Percentiles rank a stretch among this genome's conserved stretches.
Conservation (phyloP, 2,329 filamentous ascomycete species). For the Colletotrichum sp. region DNA sequence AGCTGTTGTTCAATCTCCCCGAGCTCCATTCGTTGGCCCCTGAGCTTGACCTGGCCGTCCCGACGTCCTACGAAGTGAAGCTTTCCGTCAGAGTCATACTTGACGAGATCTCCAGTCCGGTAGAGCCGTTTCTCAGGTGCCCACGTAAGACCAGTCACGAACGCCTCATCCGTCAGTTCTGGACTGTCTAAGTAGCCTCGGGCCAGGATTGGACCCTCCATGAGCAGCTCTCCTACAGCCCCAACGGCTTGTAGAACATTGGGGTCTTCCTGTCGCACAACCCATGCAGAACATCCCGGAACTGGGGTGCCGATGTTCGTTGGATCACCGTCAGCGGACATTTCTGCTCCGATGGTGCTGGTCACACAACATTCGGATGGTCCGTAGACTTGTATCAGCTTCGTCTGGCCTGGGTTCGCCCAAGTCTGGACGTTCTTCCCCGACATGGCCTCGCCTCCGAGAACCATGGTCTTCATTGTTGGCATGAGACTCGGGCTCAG, state of each 20-base stretch:
- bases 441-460: conserved; percentile 59
- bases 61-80: conserved; percentile 75
- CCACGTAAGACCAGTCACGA: conserved; percentile 69
- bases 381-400: conserved; percentile 56
- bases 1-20: conserved; percentile 68
- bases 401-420: conserved; percentile 38
- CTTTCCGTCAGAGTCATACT: conserved; percentile 77
- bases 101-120: conserved; percentile 80
- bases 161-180: conserved; percentile 66
- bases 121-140: conserved; percentile 69
- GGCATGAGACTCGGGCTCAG: conserved; percentile 48
- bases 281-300: conserved; percentile 17
- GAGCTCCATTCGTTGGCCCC: conserved; percentile 80
- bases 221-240: conserved; percentile 21
- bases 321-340: conserved; percentile 46
- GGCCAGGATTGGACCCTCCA: conserved; percentile 26
- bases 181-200: conserved; percentile 72
- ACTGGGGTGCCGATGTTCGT: conserved; percentile 32
- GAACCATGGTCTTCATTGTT: conserved; percentile 47
- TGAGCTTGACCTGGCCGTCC: conserved; percentile 82
- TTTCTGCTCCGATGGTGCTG: conserved; percentile 25
- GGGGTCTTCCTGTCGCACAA: conserved; percentile 12
- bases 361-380: conserved; percentile 55
- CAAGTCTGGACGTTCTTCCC: conserved; percentile 50
- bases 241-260: conserved; percentile 14